A percentile compares a stretch with the other conserved stretches of the same genome.
These are phyloP conservation scores for Nicotiana obtusifolia DNA, from an alignment of 257 asterid genomes.

Conservation along the genomic window DNA sequence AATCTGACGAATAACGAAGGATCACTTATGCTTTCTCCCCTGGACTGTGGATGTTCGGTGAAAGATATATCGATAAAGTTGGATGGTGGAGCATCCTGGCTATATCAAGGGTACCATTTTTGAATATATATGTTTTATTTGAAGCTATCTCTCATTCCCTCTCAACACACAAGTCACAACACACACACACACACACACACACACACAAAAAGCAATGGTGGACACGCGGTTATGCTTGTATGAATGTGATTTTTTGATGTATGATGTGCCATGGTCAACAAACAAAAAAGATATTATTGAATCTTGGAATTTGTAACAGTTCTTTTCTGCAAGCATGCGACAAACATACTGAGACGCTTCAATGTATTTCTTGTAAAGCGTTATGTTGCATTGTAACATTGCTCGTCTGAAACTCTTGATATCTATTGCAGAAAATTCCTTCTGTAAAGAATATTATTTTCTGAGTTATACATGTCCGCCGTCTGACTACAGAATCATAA, in stretches of 20 bases:
- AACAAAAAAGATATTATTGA: not conserved
- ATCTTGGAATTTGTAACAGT: constrained; percentile 1
- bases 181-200: not conserved
- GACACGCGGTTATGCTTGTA: not conserved
- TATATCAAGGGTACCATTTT: constrained; percentile 78
- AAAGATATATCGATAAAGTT: constrained; percentile 54
- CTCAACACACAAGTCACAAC: not conserved
- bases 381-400: not conserved
- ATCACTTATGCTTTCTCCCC: constrained; percentile 58
- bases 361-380: not conserved
- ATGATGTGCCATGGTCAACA: not conserved
- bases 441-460: not conserved
- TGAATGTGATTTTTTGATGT: not conserved
- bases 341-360: not conserved
- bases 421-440: not conserved
- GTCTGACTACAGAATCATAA: not conserved
- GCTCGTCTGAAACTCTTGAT: not conserved
- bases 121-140: constrained; percentile 7
- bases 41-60: constrained; percentile 83
- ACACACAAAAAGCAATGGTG: too few species aligned
- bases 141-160: not conserved
- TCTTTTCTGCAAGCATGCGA: not conserved
- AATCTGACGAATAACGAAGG: constrained; percentile 54
- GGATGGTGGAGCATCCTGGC: constrained; percentile 98
- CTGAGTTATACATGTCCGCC: not conserved